Evolutionary conservation across 2,329 filamentous ascomycete genomes (phyloP), one percentile per base, ranked within the genome.

Genomic region (Lecanosticta acicola): DNA sequence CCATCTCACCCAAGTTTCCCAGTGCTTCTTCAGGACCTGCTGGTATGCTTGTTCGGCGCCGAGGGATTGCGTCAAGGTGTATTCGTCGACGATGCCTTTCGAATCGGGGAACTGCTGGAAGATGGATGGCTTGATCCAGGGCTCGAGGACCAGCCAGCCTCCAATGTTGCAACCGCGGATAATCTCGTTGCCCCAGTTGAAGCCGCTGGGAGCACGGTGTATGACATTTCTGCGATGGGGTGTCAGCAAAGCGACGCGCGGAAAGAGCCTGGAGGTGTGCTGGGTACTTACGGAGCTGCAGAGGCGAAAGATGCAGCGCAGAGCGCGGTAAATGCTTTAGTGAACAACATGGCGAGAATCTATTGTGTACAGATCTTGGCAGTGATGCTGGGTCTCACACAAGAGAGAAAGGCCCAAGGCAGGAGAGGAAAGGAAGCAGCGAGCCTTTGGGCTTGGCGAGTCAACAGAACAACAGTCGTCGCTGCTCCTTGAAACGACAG

Each of bases 61-160:
- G 4, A 80, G 66, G 38, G 70, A 68, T 52, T 78, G 45, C 17
- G 64, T 63, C n/a, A 77, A 63, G 0, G 74, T 77, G 57, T 69
- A 77, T 54, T 78, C 75, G 49, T 78, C 75, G 10, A 76, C 62
- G 36, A 61, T 58, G 38, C 55, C 58, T 32, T 43, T 20, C 2
- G 45, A 48, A 7, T 43, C 37, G 32, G 48, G 20, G 34, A 59
- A 59, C 19, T 48, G 37, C 49, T 71, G 62, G 56, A 79, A 80
- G 39, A 80, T 67, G 1, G 74, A 77, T n/a, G 77, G 77, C 3
- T 75, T 79, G 41, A 80, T 80, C 74, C 74, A 78, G 24, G 59
- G 48, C 43, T 59, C 49, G 13, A 75, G 63, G 8, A 76, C 66
- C 14, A 76, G 59, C 72, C 72, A 76, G 32, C 72, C 72, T 20